Evolutionary conservation across 1,284 basidiomycete species (phyloP).

Genomic region (Thelephora terrestris): DNA sequence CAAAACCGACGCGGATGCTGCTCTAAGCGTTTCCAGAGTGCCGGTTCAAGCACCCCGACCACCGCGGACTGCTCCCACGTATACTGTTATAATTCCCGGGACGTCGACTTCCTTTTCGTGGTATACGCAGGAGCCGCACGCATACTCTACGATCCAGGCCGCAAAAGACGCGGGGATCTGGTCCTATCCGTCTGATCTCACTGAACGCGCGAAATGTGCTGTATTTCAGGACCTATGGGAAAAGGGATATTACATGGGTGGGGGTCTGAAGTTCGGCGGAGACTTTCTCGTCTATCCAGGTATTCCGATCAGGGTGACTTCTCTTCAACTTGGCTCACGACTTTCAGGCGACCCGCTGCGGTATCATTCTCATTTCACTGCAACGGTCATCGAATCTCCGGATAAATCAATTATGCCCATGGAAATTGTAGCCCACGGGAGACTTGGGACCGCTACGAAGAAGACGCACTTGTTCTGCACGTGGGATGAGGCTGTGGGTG

Average conservation of each 20-base stretch:
- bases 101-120: slow-evolving; percentile 49
- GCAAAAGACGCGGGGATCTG: slow-evolving; percentile 66
- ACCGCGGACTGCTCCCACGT: slow-evolving; percentile 23
- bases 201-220: slow-evolving; percentile 65
- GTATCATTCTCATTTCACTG: slow-evolving; percentile 96
- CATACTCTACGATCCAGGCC: slow-evolving; percentile 46
- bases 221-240: slow-evolving; percentile 77
- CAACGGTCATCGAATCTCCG: slow-evolving; percentile 66
- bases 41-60: slow-evolving; percentile 5
- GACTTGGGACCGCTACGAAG: slow-evolving; percentile 95
- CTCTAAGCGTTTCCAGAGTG: background rate
- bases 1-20: background rate
- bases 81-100: slow-evolving; percentile 54
- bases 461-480: slow-evolving; percentile 90
- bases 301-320: slow-evolving; percentile 25
- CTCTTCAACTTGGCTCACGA: background rate
- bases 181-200: slow-evolving; percentile 58
- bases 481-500: slow-evolving; percentile 65
- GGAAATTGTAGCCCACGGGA: slow-evolving; percentile 91
- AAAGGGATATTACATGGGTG: slow-evolving; percentile 78
- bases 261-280: slow-evolving; percentile 89
- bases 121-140: slow-evolving; percentile 37
- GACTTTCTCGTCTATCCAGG: slow-evolving; percentile 96
- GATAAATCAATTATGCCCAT: slow-evolving; percentile 62
- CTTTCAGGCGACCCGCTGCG: slow-evolving; percentile 81